phyloP scores from a whole-genome alignment of 2,329 filamentous ascomycete species.

The Teratosphaeria viscida region DNA sequence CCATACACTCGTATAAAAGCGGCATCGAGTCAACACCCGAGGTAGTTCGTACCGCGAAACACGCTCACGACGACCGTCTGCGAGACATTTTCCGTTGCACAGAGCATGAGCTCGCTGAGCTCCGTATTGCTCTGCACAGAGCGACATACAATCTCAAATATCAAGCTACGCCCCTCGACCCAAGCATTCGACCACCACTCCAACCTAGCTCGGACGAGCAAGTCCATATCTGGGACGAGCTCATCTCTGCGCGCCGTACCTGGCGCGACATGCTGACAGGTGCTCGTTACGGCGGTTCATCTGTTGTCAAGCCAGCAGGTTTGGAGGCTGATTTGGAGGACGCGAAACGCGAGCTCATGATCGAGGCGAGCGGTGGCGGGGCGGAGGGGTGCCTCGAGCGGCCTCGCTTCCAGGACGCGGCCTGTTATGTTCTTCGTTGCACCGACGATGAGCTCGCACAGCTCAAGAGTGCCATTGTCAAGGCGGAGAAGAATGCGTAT shows the following conservation, averaged over 20 bases:
- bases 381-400: neutral
- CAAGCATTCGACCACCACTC: neutral
- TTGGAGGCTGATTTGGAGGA: neutral
- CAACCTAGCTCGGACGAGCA: neutral
- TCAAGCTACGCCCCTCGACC: neutral
- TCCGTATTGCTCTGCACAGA: neutral
- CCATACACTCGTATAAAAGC: neutral
- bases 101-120: neutral
- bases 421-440: neutral
- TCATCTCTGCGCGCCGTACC: neutral
- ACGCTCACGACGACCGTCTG: neutral
- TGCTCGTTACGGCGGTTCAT: neutral
- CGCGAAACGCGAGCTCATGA: neutral
- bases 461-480: neutral
- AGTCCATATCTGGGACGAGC: neutral
- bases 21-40: neutral
- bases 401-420: neutral
- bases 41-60: neutral
- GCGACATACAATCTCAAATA: neutral
- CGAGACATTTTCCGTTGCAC: neutral
- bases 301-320: neutral
- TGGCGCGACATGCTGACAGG: neutral
- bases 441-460: neutral
- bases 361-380: neutral
- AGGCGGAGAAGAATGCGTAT: neutral